Evolutionary conservation across 495 filamentous ascomycete species (phyloP), one percentile per base, ranked within the genome.

Genomic region (Aspergillus mulundensis): DNA sequence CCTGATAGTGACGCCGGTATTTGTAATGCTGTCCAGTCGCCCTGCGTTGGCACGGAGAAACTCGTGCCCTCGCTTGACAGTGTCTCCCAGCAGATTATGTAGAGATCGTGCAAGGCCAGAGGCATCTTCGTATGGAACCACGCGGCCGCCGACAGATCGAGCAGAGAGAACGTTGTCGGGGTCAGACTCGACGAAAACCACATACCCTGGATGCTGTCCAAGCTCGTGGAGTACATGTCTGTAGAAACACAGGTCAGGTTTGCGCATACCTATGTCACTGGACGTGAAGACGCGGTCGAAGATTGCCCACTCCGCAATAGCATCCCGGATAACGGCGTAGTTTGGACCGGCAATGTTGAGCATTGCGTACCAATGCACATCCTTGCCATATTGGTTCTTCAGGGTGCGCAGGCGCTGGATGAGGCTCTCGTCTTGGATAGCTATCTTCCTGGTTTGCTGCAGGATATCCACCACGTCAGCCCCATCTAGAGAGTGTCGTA

Each of bases 221-320:
- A 47, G 34, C 8, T 16, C 32, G 5, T 19, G 1, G 0, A 61
- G 48, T 0, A 61, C 53, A 25, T 53, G 30, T 18, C 25, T 19
- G 24, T 38, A 61, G 43, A 61, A 57, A 0, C 6, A 18, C 0
- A 57, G 34, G 8, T 47, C 20, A 1, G 58, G 53, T 36, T 56
- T 56, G 0, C 48, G 40, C 24, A 43, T 28, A 0, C 58, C 53
- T n/a, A 48, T 1, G 1, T 53, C 0, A 0, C 41, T 15, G 0
- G 58, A 61, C n/a, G 38, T 0, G 41, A 61, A 57, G 8, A 53
- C 20, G 3, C 25, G 5, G 21, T 61, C 53, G 23, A 61, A 61
- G 0, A 52, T 11, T 0, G 25, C 5, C 52, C 40, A 47, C 10
- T 28, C 15, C 14, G 41, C 3, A 12, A 20, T 44, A 8, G 12